These are phyloP conservation scores for Rhizopogon roseolus DNA, from an alignment of 768 basidiomycete species.

Conservation along the genomic window DNA sequence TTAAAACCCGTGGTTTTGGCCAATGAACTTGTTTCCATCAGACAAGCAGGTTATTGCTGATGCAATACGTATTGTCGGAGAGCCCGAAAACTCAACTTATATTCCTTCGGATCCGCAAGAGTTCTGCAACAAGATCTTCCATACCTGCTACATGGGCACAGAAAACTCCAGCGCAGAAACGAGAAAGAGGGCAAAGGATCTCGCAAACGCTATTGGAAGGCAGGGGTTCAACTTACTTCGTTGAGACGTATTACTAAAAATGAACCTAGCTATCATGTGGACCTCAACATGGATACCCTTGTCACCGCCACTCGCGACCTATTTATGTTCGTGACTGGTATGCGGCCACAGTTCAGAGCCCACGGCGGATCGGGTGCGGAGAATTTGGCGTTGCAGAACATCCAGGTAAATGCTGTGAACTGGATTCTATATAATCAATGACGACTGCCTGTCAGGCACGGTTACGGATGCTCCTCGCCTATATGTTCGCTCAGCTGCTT, in stretches of 20 bases:
- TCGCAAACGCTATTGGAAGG: conserved; percentile 90
- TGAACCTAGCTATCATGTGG: conserved; percentile 74
- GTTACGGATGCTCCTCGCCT: conserved; percentile 90
- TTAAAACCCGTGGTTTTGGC: not conserved
- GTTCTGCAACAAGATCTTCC: conserved; percentile 83
- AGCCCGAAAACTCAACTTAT: conserved; percentile 56
- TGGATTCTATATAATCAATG: not conserved
- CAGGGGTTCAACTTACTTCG: conserved; percentile 22
- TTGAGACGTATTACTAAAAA: not conserved
- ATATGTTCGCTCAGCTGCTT: conserved; percentile 91
- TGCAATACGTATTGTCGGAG: conserved; percentile 84
- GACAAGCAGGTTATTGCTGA: conserved; percentile 86
- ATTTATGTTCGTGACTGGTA: conserved; percentile 77
- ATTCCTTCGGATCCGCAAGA: conserved; percentile 84
- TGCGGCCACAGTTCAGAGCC: conserved; percentile 69
- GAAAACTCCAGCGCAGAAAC: conserved; percentile 92
- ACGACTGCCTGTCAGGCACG: conserved; percentile 54
- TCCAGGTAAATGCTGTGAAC: conserved; percentile 52
- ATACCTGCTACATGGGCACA: conserved; percentile 99
- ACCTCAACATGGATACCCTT: conserved; percentile 93
- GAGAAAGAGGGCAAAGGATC: conserved; percentile 75
- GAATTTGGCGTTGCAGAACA: conserved; percentile 96
- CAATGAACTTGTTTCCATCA: conserved; percentile 22
- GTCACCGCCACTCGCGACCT: conserved; percentile 81
- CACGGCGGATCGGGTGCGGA: conserved; percentile 86